Evolutionary conservation across 2,329 filamentous ascomycete genomes (phyloP).

Genomic region (Xenoacremonium recifei): DNA sequence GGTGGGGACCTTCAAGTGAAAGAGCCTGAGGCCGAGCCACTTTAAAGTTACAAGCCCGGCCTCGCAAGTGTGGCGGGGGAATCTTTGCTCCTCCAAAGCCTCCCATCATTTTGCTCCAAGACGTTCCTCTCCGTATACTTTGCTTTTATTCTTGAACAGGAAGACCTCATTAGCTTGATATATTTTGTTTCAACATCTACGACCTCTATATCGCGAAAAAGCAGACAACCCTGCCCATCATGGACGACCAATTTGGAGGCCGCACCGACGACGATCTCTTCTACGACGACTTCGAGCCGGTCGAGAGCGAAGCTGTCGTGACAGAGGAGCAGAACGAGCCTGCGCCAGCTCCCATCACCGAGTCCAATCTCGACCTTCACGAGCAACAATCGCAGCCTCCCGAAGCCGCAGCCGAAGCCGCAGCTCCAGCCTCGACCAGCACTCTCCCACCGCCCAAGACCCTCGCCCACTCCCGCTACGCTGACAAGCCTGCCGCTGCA

Average conservation of each 20-base stretch:
- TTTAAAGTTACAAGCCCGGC: too few relatives aligned
- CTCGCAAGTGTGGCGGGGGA: conserved; percentile 1
- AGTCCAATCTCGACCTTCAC: conserved; percentile 8
- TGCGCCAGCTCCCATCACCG: conserved; percentile 9
- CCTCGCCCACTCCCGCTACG: conserved; percentile 33
- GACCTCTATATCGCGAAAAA: background rate
- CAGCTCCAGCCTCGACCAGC: conserved; percentile 7
- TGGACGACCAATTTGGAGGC: conserved; percentile 62
- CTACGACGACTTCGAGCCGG: conserved; percentile 60
- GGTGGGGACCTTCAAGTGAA: too few relatives aligned
- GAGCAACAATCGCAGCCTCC: too few relatives aligned
- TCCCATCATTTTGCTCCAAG: background rate
- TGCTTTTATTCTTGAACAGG: background rate
- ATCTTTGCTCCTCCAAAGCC: background rate
- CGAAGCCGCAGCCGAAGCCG: conserved; percentile 8
- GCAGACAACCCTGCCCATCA: conserved; percentile 22
- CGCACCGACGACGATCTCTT: conserved; percentile 63
- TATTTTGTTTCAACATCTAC: background rate
- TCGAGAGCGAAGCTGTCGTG: conserved; percentile 36
- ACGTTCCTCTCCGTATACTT: background rate
- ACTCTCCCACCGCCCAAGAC: conserved; percentile 17
- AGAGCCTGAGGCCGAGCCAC: too few relatives aligned
- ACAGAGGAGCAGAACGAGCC: conserved; percentile 14
- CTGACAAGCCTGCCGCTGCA: conserved; percentile 27
- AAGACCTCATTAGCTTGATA: background rate